Conservation (phyloP, 208 protist species). For the Leishmania aethiopica region DNA sequence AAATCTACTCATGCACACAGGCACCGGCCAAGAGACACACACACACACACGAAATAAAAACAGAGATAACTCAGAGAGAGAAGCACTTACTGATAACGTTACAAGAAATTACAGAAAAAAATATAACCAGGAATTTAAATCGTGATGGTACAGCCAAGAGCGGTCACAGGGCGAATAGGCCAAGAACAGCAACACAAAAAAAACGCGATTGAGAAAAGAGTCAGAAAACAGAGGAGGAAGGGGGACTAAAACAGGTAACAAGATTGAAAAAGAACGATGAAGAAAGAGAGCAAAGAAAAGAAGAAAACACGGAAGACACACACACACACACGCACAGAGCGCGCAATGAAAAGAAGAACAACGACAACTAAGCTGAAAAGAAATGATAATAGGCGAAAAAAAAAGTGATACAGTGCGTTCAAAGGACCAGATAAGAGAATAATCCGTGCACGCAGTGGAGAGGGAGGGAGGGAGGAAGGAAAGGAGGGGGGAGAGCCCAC, state of each 20-base stretch:
- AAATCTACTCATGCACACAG: not conserved
- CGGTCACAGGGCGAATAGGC: too few relatives aligned
- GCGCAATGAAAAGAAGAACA: not conserved
- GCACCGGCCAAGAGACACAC: not conserved
- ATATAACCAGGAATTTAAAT: too few relatives aligned
- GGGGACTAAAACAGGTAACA: not conserved
- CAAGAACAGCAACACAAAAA: too few relatives aligned
- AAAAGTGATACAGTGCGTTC: not conserved
- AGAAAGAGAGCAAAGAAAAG: not conserved
- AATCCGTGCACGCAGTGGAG: not conserved
- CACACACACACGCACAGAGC: not conserved
- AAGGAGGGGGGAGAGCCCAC: not conserved
- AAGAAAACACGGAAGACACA: not conserved
- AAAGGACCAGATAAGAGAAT: not conserved
- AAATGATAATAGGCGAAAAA: not conserved
- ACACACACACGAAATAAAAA: not conserved
- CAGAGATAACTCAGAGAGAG: not conserved
- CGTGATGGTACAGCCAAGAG: too few relatives aligned
- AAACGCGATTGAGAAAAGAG: too few relatives aligned
- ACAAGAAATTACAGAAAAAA: not conserved
- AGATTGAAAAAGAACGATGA: not conserved
- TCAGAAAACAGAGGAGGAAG: too few relatives aligned
- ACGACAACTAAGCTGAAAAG: not conserved
- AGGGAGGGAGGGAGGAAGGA: too few relatives aligned
- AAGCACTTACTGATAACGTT: not conserved